Base-by-base conservation (phyloP, 192 early-diverging fungal species). In the Coemansia guatemalensis region DNA sequence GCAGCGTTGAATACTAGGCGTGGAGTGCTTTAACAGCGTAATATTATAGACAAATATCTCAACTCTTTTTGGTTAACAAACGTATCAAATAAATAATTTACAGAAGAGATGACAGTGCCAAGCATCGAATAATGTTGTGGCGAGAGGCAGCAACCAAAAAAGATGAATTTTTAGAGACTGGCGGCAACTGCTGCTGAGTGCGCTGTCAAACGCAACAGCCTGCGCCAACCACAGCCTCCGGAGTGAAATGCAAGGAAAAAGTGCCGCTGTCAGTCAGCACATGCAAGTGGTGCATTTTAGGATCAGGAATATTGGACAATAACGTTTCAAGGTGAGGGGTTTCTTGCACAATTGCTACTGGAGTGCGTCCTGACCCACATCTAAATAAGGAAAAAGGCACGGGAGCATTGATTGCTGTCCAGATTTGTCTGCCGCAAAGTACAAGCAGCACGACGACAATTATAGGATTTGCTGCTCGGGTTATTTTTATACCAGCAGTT, bases 161-260 rank as follows among this genome's bases (percentile, higher is more conserved):
- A 44, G 14, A 35, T 17, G 17, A 44, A 17, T 44, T 44, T 44
- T 44, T 44, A 12, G 9, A 44, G 39, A 44, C 39, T 44, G 14
- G 4, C 39, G 17, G 39, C 39, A 44, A 44, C 39, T 17, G 1
- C 11, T 11, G 33, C 11, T 35, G 33, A 35, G 25, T 6, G 47
- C 8, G 27, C 32, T 8, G 48, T n/a, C n/a, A 62, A 62, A 41
- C 51, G 21, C 32, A 52, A 39, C 18, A 39, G n/a, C 59, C 39
- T 17, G 39, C 39, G 17, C 14, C 39, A 44, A 44, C 39, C 39
- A 44, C 39, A 44, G 39, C 39, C 39, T 17, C 39, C 9, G 17
- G 3, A 44, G 9, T 17, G 39, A 44, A 12, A 44, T 44, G 39
- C 39, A 44, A 44, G 5, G 39, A 44, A 44, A 44, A 44, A 12